These are phyloP conservation scores for Vitis hybrid DNA, from an alignment of 177 flowering plant species.

Conservation along the genomic window DNA sequence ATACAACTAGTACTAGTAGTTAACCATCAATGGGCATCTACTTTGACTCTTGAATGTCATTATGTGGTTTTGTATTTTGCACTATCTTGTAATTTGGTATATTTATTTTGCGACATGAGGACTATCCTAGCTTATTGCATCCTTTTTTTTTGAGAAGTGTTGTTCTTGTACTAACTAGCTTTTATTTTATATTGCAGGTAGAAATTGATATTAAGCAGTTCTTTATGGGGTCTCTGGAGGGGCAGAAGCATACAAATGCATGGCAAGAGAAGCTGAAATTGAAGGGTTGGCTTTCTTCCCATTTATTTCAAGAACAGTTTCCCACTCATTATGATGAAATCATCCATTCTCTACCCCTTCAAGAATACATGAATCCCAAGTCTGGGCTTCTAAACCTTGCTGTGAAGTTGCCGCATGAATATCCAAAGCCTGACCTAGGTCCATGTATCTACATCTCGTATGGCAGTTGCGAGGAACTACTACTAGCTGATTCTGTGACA, in stretches of 20 bases:
- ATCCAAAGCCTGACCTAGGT: slow-evolving; percentile 46
- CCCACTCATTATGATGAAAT: slow-evolving; percentile 55
- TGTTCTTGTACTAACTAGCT: neutral
- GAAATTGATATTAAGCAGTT: slow-evolving; percentile 52
- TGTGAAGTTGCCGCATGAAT: slow-evolving; percentile 45
- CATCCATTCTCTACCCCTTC: slow-evolving; percentile 54
- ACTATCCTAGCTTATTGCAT: too few species aligned
- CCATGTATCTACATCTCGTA: slow-evolving; percentile 56
- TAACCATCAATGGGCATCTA: too few species aligned
- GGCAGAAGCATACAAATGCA: slow-evolving; percentile 28
- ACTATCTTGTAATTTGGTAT: too few species aligned
- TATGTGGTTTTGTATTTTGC: too few species aligned
- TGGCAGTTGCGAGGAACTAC: slow-evolving; percentile 52
- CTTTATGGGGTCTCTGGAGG: slow-evolving; percentile 53
- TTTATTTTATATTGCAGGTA: slow-evolving; percentile 39
- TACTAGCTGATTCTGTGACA: slow-evolving; percentile 51
- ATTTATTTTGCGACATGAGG: too few species aligned
- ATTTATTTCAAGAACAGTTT: slow-evolving; percentile 53
- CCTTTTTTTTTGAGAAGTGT: too few species aligned
- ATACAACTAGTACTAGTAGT: too few species aligned
- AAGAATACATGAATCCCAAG: slow-evolving; percentile 64
- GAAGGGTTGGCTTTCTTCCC: slow-evolving; percentile 62
- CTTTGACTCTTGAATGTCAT: too few species aligned
- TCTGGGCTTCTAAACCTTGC: slow-evolving; percentile 68
- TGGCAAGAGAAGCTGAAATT: slow-evolving; percentile 55